Evolutionary conservation across 306 rosid genomes (phyloP), one percentile per base, ranked within the genome.

Genomic region (Morella rubra): DNA sequence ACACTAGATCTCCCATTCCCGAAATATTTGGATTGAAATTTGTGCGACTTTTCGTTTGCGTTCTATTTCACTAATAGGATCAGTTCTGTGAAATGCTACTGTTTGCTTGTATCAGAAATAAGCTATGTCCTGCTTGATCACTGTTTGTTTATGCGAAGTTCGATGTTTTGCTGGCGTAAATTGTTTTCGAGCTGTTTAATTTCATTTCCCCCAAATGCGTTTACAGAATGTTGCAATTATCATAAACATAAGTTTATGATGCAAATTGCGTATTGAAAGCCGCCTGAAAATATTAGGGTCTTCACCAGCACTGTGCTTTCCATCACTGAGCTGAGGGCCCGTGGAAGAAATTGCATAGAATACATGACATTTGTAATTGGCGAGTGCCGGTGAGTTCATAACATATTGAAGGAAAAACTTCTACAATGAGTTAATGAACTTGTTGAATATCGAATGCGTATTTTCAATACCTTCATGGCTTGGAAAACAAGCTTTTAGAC

Each of bases 1-100:
- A 77, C 72, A 72, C 74, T 69, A 68, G 18, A 54, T 45, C 19
- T 15, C 56, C n/a, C 51, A 5, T 60, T 19, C 58, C 44, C 73
- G 22, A 24, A 27, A 60, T 27, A 15, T 22, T 0, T 59, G 0
- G 9, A 7, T 22, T 42, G 7, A 52, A 52, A 16, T 58, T 24
- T 10, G 10, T 54, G 13, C 4, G 13, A 47, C 19, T 20, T 58
- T 58, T 20, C 40, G 5, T 8, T 56, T 58, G 8, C 16, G 16
- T 37, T 37, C 14, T 61, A 13, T 41, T n/a, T 16, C 15, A 16
- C 0, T 41, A 42, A 65, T 65, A 18, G 42, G 50, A 65, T 65
- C 71, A 27, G 8, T 27, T 60, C 8, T 60, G 8, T 60, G n/a
- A 27, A 13, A 24, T 27, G 67, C 42, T 60, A 22, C 22, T 6